Base-by-base conservation (phyloP, 306 rosid species). In the Trichosanthes truncata region DNA sequence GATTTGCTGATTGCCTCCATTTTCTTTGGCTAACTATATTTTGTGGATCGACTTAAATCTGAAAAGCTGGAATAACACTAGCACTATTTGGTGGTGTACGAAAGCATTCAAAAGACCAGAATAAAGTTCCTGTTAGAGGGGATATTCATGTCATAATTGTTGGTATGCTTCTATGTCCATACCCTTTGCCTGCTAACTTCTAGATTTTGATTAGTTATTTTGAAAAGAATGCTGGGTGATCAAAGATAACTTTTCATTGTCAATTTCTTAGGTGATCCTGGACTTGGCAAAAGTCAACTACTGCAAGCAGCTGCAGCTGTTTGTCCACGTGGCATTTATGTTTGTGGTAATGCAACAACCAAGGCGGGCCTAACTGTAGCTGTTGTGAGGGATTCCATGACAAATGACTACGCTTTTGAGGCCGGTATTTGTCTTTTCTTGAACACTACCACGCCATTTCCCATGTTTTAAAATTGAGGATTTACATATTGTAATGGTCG, bases 101-200 rank as follows among this genome's bases (percentile, higher is more conserved):
- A 59, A 95, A 90, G 87, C 90, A 92, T 88, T 87, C 93, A 77
- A 89, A 85, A 87, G 97, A 95, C 85, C 91, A 85, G 83, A 95
- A 93, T 83, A 95, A 92, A 91, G 97, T 95, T 88, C 97, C 97
- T 78, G 98, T 95, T 55, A 87, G 98, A 86, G 97, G 98, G 81
- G 98, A 92, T 81, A 89, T 95, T 82, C 97, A 95, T 90, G 93
- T 92, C 85, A 82, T 95, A 77, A 84, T 92, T 81, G 98, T 95
- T 74, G 98, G 98, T 95, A 91, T 79, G 89, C 45, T 79, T 82
- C 52, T 63, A 82, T 73, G 80, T 77, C 74, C 81, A 65, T 88
- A 31, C 81, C 72, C 74, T 77, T 77, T 73, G 56, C 78, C 36
- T n/a, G 67, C 76, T 83, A 76, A 74, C 75, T 73, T 80, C 79